Evolutionary conservation across 2,329 filamentous ascomycete genomes (phyloP).

Genomic region (Sporothrix pallida): DNA sequence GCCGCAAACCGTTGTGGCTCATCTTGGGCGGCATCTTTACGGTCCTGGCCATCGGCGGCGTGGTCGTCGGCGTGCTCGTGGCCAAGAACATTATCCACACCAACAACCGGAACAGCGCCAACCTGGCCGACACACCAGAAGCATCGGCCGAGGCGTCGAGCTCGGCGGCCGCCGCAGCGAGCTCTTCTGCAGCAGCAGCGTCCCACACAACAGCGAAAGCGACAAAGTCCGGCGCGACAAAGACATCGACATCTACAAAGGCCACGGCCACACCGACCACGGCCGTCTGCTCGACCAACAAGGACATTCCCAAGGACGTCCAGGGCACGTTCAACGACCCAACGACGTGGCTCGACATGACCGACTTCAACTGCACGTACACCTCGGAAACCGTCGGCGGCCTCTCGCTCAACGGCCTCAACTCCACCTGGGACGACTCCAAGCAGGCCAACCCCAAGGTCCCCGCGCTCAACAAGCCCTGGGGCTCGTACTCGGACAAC

Average conservation of each 20-base stretch:
- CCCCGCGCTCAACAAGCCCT: conserved; percentile 74
- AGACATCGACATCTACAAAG: conserved; percentile 8
- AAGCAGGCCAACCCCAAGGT: conserved; percentile 78
- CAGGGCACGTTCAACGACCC: conserved; percentile 30
- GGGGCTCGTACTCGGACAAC: conserved; percentile 75
- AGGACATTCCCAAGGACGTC: conserved; percentile 17
- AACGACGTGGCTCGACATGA: conserved; percentile 77
- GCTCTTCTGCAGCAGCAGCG: neutral
- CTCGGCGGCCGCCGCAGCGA: too few species aligned
- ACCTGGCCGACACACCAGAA: neutral
- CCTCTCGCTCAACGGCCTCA: conserved; percentile 88
- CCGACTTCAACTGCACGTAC: conserved; percentile 92
- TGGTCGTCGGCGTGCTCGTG: conserved; percentile 26
- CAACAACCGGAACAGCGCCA: neutral
- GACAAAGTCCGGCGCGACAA: neutral
- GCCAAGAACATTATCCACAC: conserved; percentile 30
- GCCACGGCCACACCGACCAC: neutral
- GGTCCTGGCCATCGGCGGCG: conserved; percentile 16
- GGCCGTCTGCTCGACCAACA: conserved; percentile 18
- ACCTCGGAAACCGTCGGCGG: conserved; percentile 83
- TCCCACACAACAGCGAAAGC: neutral
- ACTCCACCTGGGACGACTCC: conserved; percentile 84
- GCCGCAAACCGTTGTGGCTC: conserved; percentile 18
- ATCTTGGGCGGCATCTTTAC: conserved; percentile 12
- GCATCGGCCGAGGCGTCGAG: neutral